Conservation (phyloP, 2,329 filamentous ascomycete genomes). For the Pseudogymnoascus sp. region DNA sequence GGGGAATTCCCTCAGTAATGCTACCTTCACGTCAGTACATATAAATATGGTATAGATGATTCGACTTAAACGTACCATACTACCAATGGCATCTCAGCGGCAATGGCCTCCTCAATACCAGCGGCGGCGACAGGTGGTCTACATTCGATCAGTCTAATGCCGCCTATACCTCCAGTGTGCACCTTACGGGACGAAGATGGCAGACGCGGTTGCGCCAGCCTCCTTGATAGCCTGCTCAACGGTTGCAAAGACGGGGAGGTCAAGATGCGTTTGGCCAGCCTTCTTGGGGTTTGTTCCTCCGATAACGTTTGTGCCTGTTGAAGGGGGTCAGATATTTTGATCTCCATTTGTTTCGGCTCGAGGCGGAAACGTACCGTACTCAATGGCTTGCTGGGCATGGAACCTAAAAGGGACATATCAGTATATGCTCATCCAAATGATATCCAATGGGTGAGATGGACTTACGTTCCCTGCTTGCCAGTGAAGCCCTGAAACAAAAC, state of each 20-base stretch:
- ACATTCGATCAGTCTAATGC: slow-evolving; percentile 15
- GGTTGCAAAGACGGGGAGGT: slow-evolving; percentile 84
- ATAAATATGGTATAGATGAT: slow-evolving; percentile 16
- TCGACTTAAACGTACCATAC: slow-evolving; percentile 55
- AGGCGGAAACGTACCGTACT: slow-evolving; percentile 69
- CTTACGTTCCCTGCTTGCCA: slow-evolving; percentile 89
- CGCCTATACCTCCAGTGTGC: slow-evolving; percentile 10
- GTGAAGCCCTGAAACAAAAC: slow-evolving; percentile 97
- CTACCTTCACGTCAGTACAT: slow-evolving; percentile 25
- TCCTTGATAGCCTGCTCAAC: slow-evolving; percentile 83
- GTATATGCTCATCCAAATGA: slow-evolving; percentile 11
- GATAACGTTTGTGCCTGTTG: slow-evolving; percentile 84
- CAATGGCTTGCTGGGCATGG: slow-evolving; percentile 95
- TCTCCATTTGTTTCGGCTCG: neutral
- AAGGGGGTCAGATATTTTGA: neutral
- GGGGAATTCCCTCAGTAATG: slow-evolving; percentile 96
- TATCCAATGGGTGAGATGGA: slow-evolving; percentile 25
- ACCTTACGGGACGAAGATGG: slow-evolving; percentile 85
- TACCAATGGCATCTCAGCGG: slow-evolving; percentile 85
- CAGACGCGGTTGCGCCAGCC: slow-evolving; percentile 83
- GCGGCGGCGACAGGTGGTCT: slow-evolving; percentile 85
- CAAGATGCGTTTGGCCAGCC: slow-evolving; percentile 82
- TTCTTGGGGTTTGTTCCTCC: slow-evolving; percentile 99
- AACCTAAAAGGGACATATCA: slow-evolving; percentile 55
- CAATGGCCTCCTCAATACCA: slow-evolving; percentile 93